Percentiles rank a stretch among this genome's conserved stretches.
Evolutionary conservation across 2,329 filamentous ascomycete species (phyloP).

Genomic region (Penicillium crustosum): DNA sequence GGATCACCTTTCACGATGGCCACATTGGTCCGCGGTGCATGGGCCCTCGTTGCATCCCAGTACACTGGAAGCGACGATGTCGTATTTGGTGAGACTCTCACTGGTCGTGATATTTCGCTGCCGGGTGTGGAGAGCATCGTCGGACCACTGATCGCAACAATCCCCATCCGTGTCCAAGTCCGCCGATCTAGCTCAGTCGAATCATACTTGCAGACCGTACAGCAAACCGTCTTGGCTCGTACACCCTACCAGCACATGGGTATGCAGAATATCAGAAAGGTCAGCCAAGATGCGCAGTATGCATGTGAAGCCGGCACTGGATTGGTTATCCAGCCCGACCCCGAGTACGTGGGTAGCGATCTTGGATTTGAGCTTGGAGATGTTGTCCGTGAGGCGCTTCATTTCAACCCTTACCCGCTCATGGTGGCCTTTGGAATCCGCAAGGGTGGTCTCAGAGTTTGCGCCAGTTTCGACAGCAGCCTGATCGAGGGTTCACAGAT

Average conservation of each 20-base stretch:
- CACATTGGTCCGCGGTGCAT: conserved; percentile 50
- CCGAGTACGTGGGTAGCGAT: conserved; percentile 38
- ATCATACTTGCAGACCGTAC: conserved; percentile 32
- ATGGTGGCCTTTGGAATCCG: conserved; percentile 51
- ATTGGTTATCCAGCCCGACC: conserved; percentile 42
- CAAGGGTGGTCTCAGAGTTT: conserved; percentile 45
- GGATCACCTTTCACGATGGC: conserved; percentile 45
- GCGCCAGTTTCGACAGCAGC: conserved; percentile 46
- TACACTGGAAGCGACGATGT: conserved; percentile 49
- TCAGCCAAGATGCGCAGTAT: conserved; percentile 41
- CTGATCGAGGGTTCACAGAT: conserved; percentile 39
- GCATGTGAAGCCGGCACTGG: conserved; percentile 39
- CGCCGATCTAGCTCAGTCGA: conserved; percentile 28
- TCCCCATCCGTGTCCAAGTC: conserved; percentile 48
- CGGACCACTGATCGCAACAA: conserved; percentile 51
- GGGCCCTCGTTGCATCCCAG: conserved; percentile 49
- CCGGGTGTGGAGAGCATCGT: conserved; percentile 50
- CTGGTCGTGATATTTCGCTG: conserved; percentile 49
- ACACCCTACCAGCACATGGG: conserved; percentile 52
- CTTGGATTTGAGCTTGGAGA: conserved; percentile 41
- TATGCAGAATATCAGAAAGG: conserved; percentile 50
- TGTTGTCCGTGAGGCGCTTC: conserved; percentile 37
- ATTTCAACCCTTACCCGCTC: conserved; percentile 52
- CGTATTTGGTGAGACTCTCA: conserved; percentile 52
- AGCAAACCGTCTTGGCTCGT: conserved; percentile 36